Percentiles rank a stretch among this genome's conserved stretches.
phyloP scores from a whole-genome alignment of 2,329 filamentous ascomycete species.

The Neofusicoccum ribis region DNA sequence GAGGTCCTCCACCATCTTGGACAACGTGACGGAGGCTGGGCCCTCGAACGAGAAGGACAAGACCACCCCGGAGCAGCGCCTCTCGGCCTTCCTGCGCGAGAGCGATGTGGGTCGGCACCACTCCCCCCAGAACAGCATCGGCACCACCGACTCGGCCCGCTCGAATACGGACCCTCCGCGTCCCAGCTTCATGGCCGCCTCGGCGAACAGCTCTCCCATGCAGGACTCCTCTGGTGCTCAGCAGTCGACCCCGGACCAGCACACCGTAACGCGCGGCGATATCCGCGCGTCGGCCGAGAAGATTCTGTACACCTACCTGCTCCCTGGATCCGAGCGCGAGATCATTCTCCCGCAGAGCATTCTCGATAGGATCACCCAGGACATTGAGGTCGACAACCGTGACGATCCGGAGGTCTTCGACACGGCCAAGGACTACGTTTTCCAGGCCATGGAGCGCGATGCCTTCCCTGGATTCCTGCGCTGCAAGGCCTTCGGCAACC shows the following conservation, averaged over 20 bases:
- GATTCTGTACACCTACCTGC: slow-evolving; percentile 95
- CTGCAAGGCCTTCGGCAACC: slow-evolving; percentile 91
- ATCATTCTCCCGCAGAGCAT: slow-evolving; percentile 90
- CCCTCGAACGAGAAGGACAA: slow-evolving; percentile 65
- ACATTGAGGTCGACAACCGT: slow-evolving; percentile 86
- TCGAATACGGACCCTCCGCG: slow-evolving; percentile 51
- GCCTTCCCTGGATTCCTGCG: slow-evolving; percentile 97
- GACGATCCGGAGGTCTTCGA: slow-evolving; percentile 98
- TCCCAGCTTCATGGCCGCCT: slow-evolving; percentile 60
- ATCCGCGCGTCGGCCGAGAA: slow-evolving; percentile 94
- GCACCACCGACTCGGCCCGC: slow-evolving; percentile 56
- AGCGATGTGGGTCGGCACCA: slow-evolving; percentile 49
- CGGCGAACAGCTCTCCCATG: slow-evolving; percentile 70
- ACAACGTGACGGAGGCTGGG: slow-evolving; percentile 57
- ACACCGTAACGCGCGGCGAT: slow-evolving; percentile 83
- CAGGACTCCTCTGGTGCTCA: slow-evolving; percentile 36
- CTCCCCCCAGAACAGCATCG: slow-evolving; percentile 50
- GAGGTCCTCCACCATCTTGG: slow-evolving; percentile 78
- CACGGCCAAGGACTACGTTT: slow-evolving; percentile 97
- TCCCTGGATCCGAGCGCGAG: slow-evolving; percentile 93
- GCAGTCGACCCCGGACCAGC: slow-evolving; percentile 54
- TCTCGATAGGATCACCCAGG: slow-evolving; percentile 77
- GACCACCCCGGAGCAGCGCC: slow-evolving; percentile 80
- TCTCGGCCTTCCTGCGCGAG: slow-evolving; percentile 82
- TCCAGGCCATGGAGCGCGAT: slow-evolving; percentile 98